A percentile compares a stretch with the other conserved stretches of the same genome.
Conservation (phyloP, 2,329 filamentous ascomycete genomes). For the Raffaelea albimanens region DNA sequence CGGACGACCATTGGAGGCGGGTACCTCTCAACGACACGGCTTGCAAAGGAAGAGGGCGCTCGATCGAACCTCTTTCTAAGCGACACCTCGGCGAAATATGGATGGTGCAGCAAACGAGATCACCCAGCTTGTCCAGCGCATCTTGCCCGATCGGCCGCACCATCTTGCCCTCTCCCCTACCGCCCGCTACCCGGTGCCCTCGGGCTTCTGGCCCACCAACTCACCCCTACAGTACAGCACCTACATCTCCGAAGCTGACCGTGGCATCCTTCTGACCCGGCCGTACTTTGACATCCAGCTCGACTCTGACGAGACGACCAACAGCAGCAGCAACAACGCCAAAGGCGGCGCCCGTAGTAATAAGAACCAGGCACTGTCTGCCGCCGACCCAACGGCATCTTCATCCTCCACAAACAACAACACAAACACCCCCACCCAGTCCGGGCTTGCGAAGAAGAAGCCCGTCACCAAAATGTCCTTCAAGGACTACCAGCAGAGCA, state of each 20-base stretch:
- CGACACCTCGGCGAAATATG: constrained; percentile 12
- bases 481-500: constrained; percentile 48
- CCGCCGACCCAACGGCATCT: background rate
- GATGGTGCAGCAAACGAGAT: constrained; percentile 16
- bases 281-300: constrained; percentile 49
- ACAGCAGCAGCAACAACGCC: constrained; percentile 9
- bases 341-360: background rate
- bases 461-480: constrained; percentile 40
- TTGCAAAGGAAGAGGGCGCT: constrained; percentile 3
- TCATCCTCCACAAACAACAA: background rate
- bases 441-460: constrained; percentile 17
- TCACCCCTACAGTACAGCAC: constrained; percentile 46
- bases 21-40: background rate
- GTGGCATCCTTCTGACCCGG: constrained; percentile 46
- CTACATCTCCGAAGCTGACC: constrained; percentile 46
- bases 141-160: constrained; percentile 24
- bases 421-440: background rate
- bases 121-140: constrained; percentile 14
- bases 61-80: background rate
- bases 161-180: constrained; percentile 40
- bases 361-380: too few species aligned
- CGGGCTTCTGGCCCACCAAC: constrained; percentile 34
- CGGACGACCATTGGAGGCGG: background rate
- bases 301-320: constrained; percentile 24
- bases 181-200: constrained; percentile 34